Conservation (phyloP, 106 monocot species). For the Narthecium ossifragum region DNA sequence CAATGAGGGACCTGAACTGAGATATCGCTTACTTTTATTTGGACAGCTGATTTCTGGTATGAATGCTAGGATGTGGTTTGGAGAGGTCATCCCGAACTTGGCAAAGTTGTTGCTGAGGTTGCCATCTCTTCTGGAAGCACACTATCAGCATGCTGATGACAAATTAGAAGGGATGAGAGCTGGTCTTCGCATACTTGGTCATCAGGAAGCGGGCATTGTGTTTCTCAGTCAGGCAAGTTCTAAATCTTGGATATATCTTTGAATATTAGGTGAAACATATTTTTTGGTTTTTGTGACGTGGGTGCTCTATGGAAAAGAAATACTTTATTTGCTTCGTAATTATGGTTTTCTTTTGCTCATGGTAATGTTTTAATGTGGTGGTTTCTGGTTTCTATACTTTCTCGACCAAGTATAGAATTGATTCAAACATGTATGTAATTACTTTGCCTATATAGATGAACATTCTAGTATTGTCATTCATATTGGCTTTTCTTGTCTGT, state of each 20-base stretch:
- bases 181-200: constrained; percentile 58
- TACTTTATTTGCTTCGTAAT: not conserved
- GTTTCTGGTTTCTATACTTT: too few species aligned
- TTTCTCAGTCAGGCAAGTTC: constrained; percentile 63
- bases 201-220: constrained; percentile 72
- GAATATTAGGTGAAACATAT: too few species aligned
- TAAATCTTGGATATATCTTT: too few species aligned
- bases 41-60: constrained; percentile 57
- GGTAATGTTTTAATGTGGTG: too few species aligned
- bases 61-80: constrained; percentile 74
- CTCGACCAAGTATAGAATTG: too few species aligned
- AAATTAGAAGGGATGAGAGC: constrained; percentile 24
- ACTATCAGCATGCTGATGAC: constrained; percentile 47
- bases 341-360: not conserved
- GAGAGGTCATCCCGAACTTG: constrained; percentile 54
- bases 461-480: too few species aligned
- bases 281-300: too few species aligned
- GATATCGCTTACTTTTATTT: not conserved
- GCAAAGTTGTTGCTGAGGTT: constrained; percentile 57
- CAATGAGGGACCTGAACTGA: not conserved
- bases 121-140: constrained; percentile 67
- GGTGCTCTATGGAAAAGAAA: not conserved
- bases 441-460: not conserved
- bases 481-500: constrained; percentile 4
- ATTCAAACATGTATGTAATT: too few species aligned